phyloP scores from a whole-genome alignment of 2,329 filamentous ascomycete genomes.

The Diaporthe destruens region DNA sequence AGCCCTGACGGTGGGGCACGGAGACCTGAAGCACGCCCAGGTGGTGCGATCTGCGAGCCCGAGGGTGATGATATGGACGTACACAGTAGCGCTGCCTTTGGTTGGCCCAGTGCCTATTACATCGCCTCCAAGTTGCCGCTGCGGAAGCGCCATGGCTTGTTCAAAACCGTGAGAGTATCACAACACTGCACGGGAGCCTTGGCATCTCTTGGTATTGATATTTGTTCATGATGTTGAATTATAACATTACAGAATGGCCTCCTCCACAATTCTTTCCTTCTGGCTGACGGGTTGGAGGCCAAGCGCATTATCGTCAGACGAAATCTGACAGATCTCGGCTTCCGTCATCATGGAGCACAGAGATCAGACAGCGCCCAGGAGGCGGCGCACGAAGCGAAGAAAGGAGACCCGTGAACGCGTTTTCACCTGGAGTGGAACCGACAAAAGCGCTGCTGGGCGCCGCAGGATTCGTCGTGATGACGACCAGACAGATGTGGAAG shows the following conservation, averaged over 20 bases:
- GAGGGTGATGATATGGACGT: constrained; percentile 13
- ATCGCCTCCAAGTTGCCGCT: background rate
- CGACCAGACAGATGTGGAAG: background rate
- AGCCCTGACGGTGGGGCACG: background rate
- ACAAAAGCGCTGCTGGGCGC: constrained; percentile 7
- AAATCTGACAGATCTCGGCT: constrained; percentile 26
- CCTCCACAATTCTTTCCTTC: background rate
- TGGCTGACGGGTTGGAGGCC: constrained; percentile 5
- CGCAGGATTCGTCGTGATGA: constrained; percentile 9
- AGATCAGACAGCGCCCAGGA: constrained; percentile 7
- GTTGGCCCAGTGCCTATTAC: background rate
- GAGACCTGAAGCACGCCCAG: constrained; percentile 1
- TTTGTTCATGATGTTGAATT: constrained; percentile 2
- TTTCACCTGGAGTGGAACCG: constrained; percentile 6
- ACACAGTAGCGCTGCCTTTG: constrained; percentile 18
- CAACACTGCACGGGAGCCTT: constrained; percentile 15
- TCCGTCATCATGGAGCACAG: constrained; percentile 13
- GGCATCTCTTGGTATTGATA: constrained; percentile 13
- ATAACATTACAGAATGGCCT: constrained; percentile 10
- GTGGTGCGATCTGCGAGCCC: constrained; percentile 6
- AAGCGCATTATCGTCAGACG: constrained; percentile 15
- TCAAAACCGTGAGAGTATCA: constrained; percentile 20
- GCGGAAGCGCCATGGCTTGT: constrained; percentile 2
- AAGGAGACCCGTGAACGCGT: constrained; percentile 6
- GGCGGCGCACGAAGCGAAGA: constrained; percentile 20